phyloP scores from a whole-genome alignment of 441 rosid genomes.

The Pelargonium australe region DNA sequence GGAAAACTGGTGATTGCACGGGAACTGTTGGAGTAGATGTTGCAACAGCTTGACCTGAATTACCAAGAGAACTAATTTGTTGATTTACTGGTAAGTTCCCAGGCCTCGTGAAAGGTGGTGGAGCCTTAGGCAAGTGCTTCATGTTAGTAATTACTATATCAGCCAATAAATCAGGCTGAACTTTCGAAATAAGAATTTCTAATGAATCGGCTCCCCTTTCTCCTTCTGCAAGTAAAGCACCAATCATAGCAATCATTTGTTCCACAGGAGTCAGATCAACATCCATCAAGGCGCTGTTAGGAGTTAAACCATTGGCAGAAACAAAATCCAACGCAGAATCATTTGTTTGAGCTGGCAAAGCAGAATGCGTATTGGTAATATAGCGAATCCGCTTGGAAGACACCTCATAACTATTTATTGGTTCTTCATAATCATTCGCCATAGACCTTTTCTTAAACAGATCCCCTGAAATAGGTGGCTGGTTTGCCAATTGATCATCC shows the following conservation, averaged over 20 bases:
- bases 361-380: conserved; percentile 39
- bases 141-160: conserved; percentile 95
- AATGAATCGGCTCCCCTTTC: conserved; percentile 99
- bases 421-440: conserved; percentile 62
- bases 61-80: conserved; percentile 38
- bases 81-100: conserved; percentile 35
- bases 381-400: conserved; percentile 56
- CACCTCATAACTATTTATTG: conserved; percentile 48
- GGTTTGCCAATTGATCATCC: conserved; percentile 71
- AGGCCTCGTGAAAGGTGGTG: conserved; percentile 55
- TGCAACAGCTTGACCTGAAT: conserved; percentile 41
- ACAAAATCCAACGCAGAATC: conserved; percentile 46
- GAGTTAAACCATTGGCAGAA: conserved; percentile 53
- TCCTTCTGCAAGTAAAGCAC: conserved; percentile 99
- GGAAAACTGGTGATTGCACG: conserved; percentile 38
- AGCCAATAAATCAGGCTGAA: conserved; percentile 97
- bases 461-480: conserved; percentile 53
- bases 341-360: conserved; percentile 37
- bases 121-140: conserved; percentile 85
- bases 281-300: conserved; percentile 44
- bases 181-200: conserved; percentile 80
- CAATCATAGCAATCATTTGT: conserved; percentile 98
- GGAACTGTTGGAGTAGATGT: conserved; percentile 36
- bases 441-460: conserved; percentile 61
- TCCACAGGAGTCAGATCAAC: conserved; percentile 83